Base-by-base conservation (phyloP, 108 stramenopile genomes). In the Skeletonema marinoi region DNA sequence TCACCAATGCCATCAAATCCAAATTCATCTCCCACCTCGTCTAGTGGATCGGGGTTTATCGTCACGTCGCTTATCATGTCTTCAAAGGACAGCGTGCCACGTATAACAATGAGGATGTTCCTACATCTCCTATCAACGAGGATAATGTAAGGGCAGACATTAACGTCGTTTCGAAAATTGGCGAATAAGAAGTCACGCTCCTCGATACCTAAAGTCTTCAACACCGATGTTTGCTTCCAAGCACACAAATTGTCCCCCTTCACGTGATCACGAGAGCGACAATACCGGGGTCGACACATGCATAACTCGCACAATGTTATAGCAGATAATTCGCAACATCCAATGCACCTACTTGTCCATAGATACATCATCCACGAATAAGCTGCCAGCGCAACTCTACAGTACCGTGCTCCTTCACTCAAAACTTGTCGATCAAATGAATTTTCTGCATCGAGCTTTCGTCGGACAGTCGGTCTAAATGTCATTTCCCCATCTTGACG, bases 61-160 rank as follows among this genome's bases (percentile, higher is more conserved):
- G 90, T 81, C 6, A 92, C 96, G 71, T 99, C 98, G 11, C 88
- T 91, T 54, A 99, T 81, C 85, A 93, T 91, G 74, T 99, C 98
- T 69, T 98, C 98, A 35, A 99, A 66, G 65, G 88, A 90, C 62
- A 99, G 87, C 17, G 97, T 98, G 32, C 98, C 98, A 9, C 98
- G 88, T 30, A 99, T 90, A n/a, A 93, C 74, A 4, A 99, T 56
- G 10, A 99, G 95, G 12, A 98, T 87, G n/a, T 84, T 83, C 42
- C 88, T 74, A 83, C 89, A 91, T 46, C 73, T 29, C 36, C 63
- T 64, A 21, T 64, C 63, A 19, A 38, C 11, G 13, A 35, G 60
- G 31, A 64, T 0, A 8, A 64, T 35, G 19, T 64, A 64, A 9
- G 63, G 63, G 3, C 38, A 38, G 6, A 64, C 66, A 25, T 75